phyloP scores from a whole-genome alignment of 352 stramenopile species.

The Globisporangium abappressorium region DNA sequence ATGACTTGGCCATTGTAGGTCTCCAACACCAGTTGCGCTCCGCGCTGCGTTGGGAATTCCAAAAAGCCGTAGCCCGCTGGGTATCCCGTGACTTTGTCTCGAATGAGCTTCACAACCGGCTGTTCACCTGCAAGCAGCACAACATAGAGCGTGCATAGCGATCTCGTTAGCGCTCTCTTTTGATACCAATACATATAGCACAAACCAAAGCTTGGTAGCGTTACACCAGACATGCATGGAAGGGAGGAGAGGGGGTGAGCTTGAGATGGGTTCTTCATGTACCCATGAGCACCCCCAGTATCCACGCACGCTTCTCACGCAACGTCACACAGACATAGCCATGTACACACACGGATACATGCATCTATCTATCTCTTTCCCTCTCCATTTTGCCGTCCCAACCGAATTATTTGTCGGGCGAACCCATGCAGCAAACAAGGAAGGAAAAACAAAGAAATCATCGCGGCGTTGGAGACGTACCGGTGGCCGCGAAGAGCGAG shows the following conservation, averaged over 20 bases:
- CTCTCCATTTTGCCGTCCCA: not conserved
- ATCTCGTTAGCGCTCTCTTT: not conserved
- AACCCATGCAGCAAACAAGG: not conserved
- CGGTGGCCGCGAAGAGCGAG: slow-evolving; percentile 73
- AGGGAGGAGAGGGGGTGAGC: not conserved
- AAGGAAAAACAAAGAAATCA: not conserved
- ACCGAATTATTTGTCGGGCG: not conserved
- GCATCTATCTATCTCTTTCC: not conserved
- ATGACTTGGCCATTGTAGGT: slow-evolving; percentile 86
- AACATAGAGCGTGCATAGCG: not conserved
- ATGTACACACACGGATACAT: not conserved
- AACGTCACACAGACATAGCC: not conserved
- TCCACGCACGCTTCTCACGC: not conserved
- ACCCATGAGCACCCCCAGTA: slow-evolving; percentile 6
- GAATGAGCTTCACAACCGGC: slow-evolving; percentile 88
- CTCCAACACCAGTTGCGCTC: slow-evolving; percentile 84
- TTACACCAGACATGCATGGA: not conserved
- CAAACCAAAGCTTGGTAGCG: not conserved
- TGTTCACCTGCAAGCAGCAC: slow-evolving; percentile 49
- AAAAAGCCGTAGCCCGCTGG: slow-evolving; percentile 90
- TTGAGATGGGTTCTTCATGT: not conserved
- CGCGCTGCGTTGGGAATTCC: slow-evolving; percentile 82
- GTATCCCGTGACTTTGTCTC: slow-evolving; percentile 87
- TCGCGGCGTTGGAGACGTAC: slow-evolving; percentile 27
- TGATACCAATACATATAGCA: not conserved